These are phyloP conservation scores for Termitomyces sp. DNA, from an alignment of 1,284 basidiomycete genomes.

Conservation along the genomic window DNA sequence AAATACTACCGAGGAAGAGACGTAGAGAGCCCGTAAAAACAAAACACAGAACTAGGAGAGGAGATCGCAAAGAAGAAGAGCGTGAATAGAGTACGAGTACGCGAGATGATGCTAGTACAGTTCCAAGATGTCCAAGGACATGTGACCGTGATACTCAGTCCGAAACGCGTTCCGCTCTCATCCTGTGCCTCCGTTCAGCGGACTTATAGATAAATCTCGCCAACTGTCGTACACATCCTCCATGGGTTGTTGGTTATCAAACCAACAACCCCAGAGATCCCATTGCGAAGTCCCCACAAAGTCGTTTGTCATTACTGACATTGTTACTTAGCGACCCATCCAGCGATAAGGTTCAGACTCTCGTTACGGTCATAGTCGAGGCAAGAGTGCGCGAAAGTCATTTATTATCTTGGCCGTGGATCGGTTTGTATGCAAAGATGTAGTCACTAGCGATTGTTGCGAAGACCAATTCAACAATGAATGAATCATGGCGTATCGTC, in stretches of 20 bases:
- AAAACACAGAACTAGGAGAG: no score
- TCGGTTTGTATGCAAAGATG: neutral
- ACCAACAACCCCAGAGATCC: neutral
- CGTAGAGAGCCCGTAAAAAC: no score
- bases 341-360: neutral
- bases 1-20: no score
- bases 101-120: no score
- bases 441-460: neutral
- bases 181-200: no score
- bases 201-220: neutral
- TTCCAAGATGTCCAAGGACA: no score
- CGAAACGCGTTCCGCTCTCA: no score
- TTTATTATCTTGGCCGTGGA: neutral
- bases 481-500: conserved; percentile 46
- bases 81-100: no score
- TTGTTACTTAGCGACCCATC: neutral
- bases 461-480: neutral
- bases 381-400: neutral
- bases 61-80: no score
- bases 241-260: neutral
- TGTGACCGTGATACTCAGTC: no score
- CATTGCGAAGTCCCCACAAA: neutral
- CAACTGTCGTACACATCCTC: neutral
- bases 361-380: neutral
- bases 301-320: neutral